These are phyloP conservation scores for Kondoa subrosea DNA, from an alignment of 768 basidiomycete species.

Conservation along the genomic window DNA sequence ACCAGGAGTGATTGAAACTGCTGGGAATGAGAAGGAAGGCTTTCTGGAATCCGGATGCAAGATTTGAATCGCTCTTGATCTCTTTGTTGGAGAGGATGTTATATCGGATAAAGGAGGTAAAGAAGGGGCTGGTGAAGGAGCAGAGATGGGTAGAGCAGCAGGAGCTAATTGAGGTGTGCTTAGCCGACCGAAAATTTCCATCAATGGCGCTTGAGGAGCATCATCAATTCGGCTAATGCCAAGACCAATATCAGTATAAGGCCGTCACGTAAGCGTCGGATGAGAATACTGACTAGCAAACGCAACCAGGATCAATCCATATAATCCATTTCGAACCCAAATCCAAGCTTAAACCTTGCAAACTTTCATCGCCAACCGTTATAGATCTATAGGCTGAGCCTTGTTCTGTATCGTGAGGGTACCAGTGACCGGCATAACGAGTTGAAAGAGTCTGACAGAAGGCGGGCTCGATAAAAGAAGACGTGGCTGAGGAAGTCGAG, in stretches of 20 bases:
- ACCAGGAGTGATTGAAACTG: neutral
- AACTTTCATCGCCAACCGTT: neutral
- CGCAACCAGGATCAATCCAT: slow-evolving; percentile 29
- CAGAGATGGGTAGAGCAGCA: neutral
- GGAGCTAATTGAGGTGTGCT: slow-evolving; percentile 1
- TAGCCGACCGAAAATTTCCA: neutral
- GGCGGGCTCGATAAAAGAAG: neutral
- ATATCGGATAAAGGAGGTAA: neutral
- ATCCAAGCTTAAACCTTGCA: slow-evolving; percentile 8
- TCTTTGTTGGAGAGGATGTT: slow-evolving; percentile 18
- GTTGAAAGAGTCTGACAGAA: slow-evolving; percentile 14
- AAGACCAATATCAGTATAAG: slow-evolving; percentile 11
- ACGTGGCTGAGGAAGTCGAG: neutral
- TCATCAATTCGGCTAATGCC: neutral
- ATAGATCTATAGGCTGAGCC: slow-evolving; percentile 26
- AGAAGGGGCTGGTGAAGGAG: neutral
- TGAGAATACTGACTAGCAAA: slow-evolving; percentile 9
- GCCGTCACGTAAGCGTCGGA: neutral
- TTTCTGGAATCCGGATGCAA: slow-evolving; percentile 17
- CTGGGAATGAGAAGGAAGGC: neutral
- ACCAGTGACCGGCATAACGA: slow-evolving; percentile 25
- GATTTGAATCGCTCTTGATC: slow-evolving; percentile 25
- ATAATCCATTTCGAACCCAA: slow-evolving; percentile 21
- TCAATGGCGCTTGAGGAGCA: neutral
- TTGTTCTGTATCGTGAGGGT: slow-evolving; percentile 24